phyloP scores from a whole-genome alignment of 2,329 filamentous ascomycete species.

The Fusarium sp. region DNA sequence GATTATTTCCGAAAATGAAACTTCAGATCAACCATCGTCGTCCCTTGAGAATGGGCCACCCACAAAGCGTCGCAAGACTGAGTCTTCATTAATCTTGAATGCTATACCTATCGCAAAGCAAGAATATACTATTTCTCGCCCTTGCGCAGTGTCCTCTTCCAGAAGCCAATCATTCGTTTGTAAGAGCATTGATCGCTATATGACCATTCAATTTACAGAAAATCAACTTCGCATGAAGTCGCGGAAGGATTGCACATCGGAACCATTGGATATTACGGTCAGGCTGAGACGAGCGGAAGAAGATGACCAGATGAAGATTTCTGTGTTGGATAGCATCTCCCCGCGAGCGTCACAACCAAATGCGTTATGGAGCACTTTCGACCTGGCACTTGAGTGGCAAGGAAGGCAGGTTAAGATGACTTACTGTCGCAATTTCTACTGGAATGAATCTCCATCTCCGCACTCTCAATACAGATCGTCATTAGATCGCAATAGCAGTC shows the following conservation, averaged over 20 bases:
- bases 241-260: slow-evolving; percentile 9
- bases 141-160: slow-evolving; percentile 22
- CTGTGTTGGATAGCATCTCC: background rate
- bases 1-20: slow-evolving; percentile 21
- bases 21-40: slow-evolving; percentile 6
- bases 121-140: slow-evolving; percentile 42
- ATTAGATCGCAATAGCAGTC: slow-evolving; percentile 46
- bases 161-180: slow-evolving; percentile 8
- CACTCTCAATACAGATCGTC: slow-evolving; percentile 43
- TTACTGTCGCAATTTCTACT: slow-evolving; percentile 53
- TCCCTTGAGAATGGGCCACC: slow-evolving; percentile 26
- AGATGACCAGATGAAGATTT: slow-evolving; percentile 17
- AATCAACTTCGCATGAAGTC: slow-evolving; percentile 32
- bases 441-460: slow-evolving; percentile 53
- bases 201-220: slow-evolving; percentile 23
- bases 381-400: slow-evolving; percentile 45
- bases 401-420: slow-evolving; percentile 33
- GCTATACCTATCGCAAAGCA: slow-evolving; percentile 43
- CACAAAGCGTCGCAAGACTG: slow-evolving; percentile 47
- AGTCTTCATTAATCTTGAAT: slow-evolving; percentile 1
- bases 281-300: slow-evolving; percentile 38
- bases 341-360: slow-evolving; percentile 38
- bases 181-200: slow-evolving; percentile 33
- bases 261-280: slow-evolving; percentile 21
- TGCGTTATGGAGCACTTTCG: slow-evolving; percentile 49